These are phyloP conservation scores for Oidium heveae DNA, from an alignment of 2,329 filamentous ascomycete species.

Conservation along the genomic window DNA sequence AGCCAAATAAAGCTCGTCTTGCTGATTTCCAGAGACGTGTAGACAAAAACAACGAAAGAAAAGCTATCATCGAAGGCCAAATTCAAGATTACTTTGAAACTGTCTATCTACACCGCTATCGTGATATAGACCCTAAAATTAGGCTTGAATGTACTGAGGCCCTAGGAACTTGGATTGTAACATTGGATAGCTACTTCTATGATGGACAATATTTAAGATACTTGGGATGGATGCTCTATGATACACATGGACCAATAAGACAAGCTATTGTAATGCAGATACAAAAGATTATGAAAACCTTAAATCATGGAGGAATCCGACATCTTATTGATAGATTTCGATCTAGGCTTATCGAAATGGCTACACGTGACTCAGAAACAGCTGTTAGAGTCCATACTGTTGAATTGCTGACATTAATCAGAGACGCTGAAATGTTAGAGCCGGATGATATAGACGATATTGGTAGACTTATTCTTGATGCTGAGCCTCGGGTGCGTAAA, in stretches of 20 bases:
- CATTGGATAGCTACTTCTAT: constrained; percentile 68
- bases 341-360: constrained; percentile 73
- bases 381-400: constrained; percentile 60
- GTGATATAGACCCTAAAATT: constrained; percentile 76
- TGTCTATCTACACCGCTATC: constrained; percentile 85
- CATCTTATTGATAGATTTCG: constrained; percentile 89
- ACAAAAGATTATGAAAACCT: constrained; percentile 50
- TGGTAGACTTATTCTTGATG: constrained; percentile 71
- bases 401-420: constrained; percentile 55
- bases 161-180: constrained; percentile 69
- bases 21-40: constrained; percentile 48
- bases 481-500: constrained; percentile 61
- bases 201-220: constrained; percentile 80
- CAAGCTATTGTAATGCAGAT: constrained; percentile 75
- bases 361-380: constrained; percentile 59
- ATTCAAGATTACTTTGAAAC: constrained; percentile 64
- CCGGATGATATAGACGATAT: constrained; percentile 77
- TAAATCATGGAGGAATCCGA: constrained; percentile 50
- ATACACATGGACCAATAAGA: constrained; percentile 46
- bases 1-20: constrained; percentile 55
- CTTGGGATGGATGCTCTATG: constrained; percentile 84
- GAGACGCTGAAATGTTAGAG: constrained; percentile 66
- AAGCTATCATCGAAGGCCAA: constrained; percentile 42
- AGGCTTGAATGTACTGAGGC: constrained; percentile 70
- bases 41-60: constrained; percentile 16